Evolutionary conservation across 768 basidiomycete genomes (phyloP), one percentile per base, ranked within the genome.

Genomic region (Leccinum pellstonianum): DNA sequence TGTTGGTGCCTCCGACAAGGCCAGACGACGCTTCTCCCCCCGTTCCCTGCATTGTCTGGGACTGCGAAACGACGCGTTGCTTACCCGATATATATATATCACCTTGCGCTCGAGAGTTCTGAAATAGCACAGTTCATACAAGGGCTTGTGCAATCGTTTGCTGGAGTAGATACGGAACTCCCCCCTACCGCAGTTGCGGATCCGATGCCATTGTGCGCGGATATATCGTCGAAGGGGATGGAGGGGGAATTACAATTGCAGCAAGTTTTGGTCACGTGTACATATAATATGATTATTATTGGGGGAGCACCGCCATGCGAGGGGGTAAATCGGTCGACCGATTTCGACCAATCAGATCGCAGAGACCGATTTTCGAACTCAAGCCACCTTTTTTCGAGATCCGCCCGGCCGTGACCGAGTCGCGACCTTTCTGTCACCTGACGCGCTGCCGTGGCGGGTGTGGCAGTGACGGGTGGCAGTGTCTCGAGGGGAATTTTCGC

Each of bases 221-320:
- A 56, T 37, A 66, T 52, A 23, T 61, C 64, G 46, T 66, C 68
- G 73, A 77, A 56, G 47, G 69, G 58, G 66, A 70, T 52, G 49
- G 11, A 29, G 29, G 4, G 31, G 31, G 31, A 11, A 31, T 31
- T 4, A 10, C 31, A 31, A 31, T 31, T 10, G 31, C 29, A 29
- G 66, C 70, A 38, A n/a, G 41, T 62, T 35, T 23, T 51, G 54
- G 63, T 74, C 71, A 72, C 73, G 71, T 72, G 71, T 0, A 29
- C 9, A 29, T 29, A 19, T 64, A 96, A 76, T 4, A 94, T 79
- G 70, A 89, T 91, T 66, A n/a, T n/a, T n/a, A n/a, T n/a, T n/a
- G n/a, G n/a, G n/a, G n/a, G n/a, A 25, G 25, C 25, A 25, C 25
- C 25, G 25, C 25, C 25, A 25, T 25, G 25, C 25, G 25, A 25